A percentile compares a stretch with the other conserved stretches of the same genome.
These are phyloP conservation scores for Cystobasidiaceae sp. DNA, from an alignment of 1,284 basidiomycete species.

Conservation along the genomic window DNA sequence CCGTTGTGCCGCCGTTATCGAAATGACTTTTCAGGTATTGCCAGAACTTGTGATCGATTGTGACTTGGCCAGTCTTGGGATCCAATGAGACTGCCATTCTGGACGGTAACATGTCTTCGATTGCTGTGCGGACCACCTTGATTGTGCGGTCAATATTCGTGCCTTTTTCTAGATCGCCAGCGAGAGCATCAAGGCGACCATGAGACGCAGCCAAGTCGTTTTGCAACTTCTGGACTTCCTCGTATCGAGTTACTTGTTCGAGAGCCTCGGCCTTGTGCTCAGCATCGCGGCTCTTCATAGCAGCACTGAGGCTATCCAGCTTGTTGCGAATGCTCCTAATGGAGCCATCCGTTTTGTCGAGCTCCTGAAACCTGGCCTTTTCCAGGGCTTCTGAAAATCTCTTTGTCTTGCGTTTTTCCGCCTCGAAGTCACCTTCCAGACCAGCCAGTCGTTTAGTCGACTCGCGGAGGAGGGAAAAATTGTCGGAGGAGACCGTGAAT, in stretches of 20 bases:
- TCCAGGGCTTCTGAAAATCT: conserved; percentile 10
- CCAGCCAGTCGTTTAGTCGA: conserved; percentile 42
- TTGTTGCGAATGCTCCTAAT: conserved; percentile 45
- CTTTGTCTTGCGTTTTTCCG: conserved; percentile 22
- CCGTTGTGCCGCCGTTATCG: too few species aligned
- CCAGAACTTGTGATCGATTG: conserved; percentile 52
- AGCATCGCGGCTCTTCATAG: conserved; percentile 44
- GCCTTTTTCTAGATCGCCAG: conserved; percentile 54
- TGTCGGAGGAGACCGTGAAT: conserved; percentile 39
- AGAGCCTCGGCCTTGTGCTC: conserved; percentile 21
- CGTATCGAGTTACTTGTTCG: not conserved
- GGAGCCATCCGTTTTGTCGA: conserved; percentile 11
- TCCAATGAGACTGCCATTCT: conserved; percentile 48
- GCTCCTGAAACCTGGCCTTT: conserved; percentile 1
- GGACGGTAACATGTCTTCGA: conserved; percentile 49
- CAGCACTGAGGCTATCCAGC: conserved; percentile 55
- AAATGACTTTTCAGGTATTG: conserved; percentile 50
- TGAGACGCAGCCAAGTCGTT: conserved; percentile 51
- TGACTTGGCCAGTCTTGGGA: conserved; percentile 44
- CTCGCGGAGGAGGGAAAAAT: conserved; percentile 42
- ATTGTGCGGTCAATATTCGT: conserved; percentile 38
- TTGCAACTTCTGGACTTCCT: conserved; percentile 24
- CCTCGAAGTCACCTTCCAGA: conserved; percentile 41
- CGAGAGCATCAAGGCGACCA: conserved; percentile 59
- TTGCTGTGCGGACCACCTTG: conserved; percentile 43